Evolutionary conservation across 108 stramenopile species (phyloP), one percentile per base, ranked within the genome.

Genomic region (Nitzschia sp.): DNA sequence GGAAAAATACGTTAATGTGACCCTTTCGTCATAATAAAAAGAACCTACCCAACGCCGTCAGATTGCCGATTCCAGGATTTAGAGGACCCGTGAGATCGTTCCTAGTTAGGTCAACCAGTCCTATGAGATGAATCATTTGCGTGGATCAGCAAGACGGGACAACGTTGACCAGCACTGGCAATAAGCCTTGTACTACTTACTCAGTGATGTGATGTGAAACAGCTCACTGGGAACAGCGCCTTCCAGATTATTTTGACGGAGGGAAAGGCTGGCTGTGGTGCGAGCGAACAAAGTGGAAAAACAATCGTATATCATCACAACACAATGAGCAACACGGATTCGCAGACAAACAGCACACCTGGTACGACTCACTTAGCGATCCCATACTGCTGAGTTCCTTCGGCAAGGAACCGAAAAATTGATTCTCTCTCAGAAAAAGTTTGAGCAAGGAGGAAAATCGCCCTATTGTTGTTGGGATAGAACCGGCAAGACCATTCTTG

Each of bases 391-490:
- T 42, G 9, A 42, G 13, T 42, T 42, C 38, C 9, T 9, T 9
- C 13, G 38, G 38, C 13, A 42, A 9, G 6, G 38, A 42, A 9
- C 38, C 38, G 13, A 42, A 6, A 6, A 42, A 13, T 13, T 42
- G 9, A 42, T 42, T 42, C 13, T 42, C 9, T 9, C 38, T 6
- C 38, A 42, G 6, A 9, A 13, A 42, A 13, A 42, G 38, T 6
- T 42, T 6, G 13, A 42, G 38, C 24, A 71, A 42, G 1, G 29
- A 29, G 1, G 61, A 28, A 31, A 69, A 27, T 13, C 27, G 3
- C 38, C 78, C 67, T 0, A 69, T 23, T 48, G 68, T 65, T 15
- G 53, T 4, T 3, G 78, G 72, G n/a, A 79, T 63, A 0, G 38
- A 45, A 26, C 78, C 78, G 28, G 31, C 18, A 15, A 79, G n/a